Evolutionary conservation across 768 basidiomycete species (phyloP).

Genomic region (Vishniacozyma victoriae): DNA sequence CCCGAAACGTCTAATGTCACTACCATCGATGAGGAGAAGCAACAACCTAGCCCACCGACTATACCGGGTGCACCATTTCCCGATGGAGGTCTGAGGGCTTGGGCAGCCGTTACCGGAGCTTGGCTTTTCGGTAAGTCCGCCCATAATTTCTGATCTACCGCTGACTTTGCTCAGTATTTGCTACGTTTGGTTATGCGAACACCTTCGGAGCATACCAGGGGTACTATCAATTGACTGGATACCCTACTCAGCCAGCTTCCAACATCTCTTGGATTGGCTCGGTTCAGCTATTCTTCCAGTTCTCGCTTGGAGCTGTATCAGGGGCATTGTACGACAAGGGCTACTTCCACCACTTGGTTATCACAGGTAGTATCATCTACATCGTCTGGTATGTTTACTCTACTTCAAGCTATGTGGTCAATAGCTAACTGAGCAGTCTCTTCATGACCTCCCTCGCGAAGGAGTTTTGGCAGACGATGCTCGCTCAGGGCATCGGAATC

Average conservation of each 20-base stretch:
- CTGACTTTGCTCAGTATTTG: constrained; percentile 11
- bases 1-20: no score
- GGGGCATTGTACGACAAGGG: constrained; percentile 48
- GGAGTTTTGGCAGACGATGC: constrained; percentile 29
- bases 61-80: no score
- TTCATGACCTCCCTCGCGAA: constrained; percentile 33
- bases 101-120: constrained; percentile 11
- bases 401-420: constrained; percentile 2
- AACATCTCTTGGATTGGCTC: constrained; percentile 47
- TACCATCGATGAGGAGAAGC: no score
- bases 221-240: constrained; percentile 42
- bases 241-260: constrained; percentile 37
- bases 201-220: constrained; percentile 48
- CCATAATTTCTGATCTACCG: not conserved
- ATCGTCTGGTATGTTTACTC: constrained; percentile 18
- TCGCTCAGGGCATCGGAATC: constrained; percentile 31
- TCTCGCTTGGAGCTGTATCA: constrained; percentile 33
- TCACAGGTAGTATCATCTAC: constrained; percentile 21
- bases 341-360: constrained; percentile 30
- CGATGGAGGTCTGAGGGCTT: constrained; percentile 14
- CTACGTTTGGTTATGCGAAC: constrained; percentile 41
- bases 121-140: constrained; percentile 4
- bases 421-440: constrained; percentile 5
- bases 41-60: no score
- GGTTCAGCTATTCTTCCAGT: constrained; percentile 46